Evolutionary conservation across 2,329 filamentous ascomycete genomes (phyloP).

Genomic region (Aaosphaeria pasadenensis): DNA sequence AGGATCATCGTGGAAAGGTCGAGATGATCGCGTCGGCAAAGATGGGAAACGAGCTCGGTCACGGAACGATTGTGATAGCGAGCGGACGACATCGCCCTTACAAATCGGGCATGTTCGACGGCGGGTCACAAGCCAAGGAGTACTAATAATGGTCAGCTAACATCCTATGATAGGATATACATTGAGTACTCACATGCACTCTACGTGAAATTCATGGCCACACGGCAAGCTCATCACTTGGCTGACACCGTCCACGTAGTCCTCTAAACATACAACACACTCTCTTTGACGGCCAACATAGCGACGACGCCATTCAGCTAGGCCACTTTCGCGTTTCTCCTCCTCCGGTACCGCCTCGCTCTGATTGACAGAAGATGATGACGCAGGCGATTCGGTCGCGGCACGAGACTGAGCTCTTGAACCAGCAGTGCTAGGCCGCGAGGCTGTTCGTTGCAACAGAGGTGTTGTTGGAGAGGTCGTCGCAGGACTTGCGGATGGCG

Average conservation of each 20-base stretch:
- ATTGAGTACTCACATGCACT: constrained; percentile 82
- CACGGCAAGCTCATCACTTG: constrained; percentile 96
- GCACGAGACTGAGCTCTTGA: constrained; percentile 64
- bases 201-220: constrained; percentile 94
- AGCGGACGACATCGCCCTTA: constrained; percentile 87
- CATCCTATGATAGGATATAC: neutral
- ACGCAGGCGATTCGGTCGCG: constrained; percentile 56
- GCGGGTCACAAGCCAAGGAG: constrained; percentile 92
- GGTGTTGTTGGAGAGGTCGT: constrained; percentile 74
- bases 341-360: constrained; percentile 38
- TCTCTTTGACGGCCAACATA: constrained; percentile 71
- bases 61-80: constrained; percentile 32
- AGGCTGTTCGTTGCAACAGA: constrained; percentile 57
- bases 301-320: constrained; percentile 54
- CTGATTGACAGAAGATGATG: constrained; percentile 26
- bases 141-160: constrained; percentile 54
- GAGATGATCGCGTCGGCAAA: constrained; percentile 11
- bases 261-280: constrained; percentile 94
- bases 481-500: constrained; percentile 62
- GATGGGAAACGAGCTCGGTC: constrained; percentile 22
- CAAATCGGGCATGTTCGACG: constrained; percentile 98
- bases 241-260: constrained; percentile 92
- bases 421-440: constrained; percentile 34
- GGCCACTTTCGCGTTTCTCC: constrained; percentile 52
- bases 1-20: constrained; percentile 32